A percentile compares a stretch with the other conserved stretches of the same genome.
Evolutionary conservation across 345 rosid genomes (phyloP).

Genomic region (Geranium brycei): DNA sequence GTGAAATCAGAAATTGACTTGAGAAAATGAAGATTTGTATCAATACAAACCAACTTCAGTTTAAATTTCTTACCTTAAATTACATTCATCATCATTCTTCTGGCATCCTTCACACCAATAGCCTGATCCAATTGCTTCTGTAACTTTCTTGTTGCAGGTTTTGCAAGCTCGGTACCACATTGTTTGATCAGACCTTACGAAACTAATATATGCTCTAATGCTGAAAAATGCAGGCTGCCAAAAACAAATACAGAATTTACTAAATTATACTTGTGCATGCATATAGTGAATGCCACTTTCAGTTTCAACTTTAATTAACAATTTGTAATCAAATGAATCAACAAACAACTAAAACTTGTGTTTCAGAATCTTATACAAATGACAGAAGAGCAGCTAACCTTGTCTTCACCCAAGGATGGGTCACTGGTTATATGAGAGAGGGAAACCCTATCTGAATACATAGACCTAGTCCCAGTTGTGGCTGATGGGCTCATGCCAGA

Average conservation of each 20-base stretch:
- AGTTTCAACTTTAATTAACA: too few species aligned
- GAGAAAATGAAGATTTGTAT: not conserved
- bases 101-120: slow-evolving; percentile 98
- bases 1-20: not conserved
- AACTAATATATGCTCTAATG: slow-evolving; percentile 52
- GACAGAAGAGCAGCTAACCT: too few species aligned
- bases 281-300: too few species aligned
- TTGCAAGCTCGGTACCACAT: slow-evolving; percentile 98
- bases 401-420: slow-evolving; percentile 51
- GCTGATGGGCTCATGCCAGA: slow-evolving; percentile 45
- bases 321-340: too few species aligned
- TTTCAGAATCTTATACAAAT: too few species aligned
- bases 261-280: too few species aligned
- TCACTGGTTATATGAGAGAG: slow-evolving; percentile 52
- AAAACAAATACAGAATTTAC: not conserved
- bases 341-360: not conserved
- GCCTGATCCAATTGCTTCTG: slow-evolving; percentile 73
- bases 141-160: slow-evolving; percentile 87
- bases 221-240: slow-evolving; percentile 68
- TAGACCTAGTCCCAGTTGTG: slow-evolving; percentile 48
- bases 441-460: slow-evolving; percentile 56
- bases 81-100: slow-evolving; percentile 66
- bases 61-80: slow-evolving; percentile 38
- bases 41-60: not conserved
- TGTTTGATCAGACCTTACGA: slow-evolving; percentile 73